Evolutionary conservation across 2,329 filamentous ascomycete genomes (phyloP), one percentile per base, ranked within the genome.

Genomic region (Aspergillus pseudoviridinutans): DNA sequence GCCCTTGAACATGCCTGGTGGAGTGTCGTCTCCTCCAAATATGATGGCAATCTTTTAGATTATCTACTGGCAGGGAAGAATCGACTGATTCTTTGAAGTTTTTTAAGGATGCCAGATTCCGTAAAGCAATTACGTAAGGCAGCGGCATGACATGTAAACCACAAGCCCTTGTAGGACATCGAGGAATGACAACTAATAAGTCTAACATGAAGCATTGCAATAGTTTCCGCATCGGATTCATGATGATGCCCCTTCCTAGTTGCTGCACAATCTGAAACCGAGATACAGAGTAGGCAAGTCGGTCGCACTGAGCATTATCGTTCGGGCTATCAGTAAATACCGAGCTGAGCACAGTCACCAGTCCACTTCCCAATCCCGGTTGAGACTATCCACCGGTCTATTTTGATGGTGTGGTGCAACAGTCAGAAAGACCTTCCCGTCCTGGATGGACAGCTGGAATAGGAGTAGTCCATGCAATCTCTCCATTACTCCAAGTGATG

Each of bases 1-100:
- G 47, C 79, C 79, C 1, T 69, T 82, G 51, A 81, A 82, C 53
- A 78, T 81, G 65, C 77, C 77, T 1, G 79, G 78, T 8, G 78
- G 76, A 3, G 73, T 80, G 3, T 76, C 74, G 3, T 78, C 75
- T 49, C 78, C 79, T 7, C 76, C 78, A 2, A 79, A 79, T 50
- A 73, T 73, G 38, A 69, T 79, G 56, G 77, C 78, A 0, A 75
- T 80, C 20, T 79, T 80, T 46, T 79, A 67, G 61, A 38, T 12
- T 24, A 28, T 28, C 7, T 28, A n/a, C 14, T 9, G 22, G 25
- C 20, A 42, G 38, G 17, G 20, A 24, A 24, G 32, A 44, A 20
- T 17, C 4, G 4, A 22, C 12, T 41, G n/a, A 44, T 57, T 44
- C 28, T 38, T 32, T 9, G 28, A 22, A 51, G 41, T 4, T 35